These are phyloP conservation scores for Tolypocladium ovalisporum DNA, from an alignment of 2,329 filamentous ascomycete genomes.

Conservation along the genomic window DNA sequence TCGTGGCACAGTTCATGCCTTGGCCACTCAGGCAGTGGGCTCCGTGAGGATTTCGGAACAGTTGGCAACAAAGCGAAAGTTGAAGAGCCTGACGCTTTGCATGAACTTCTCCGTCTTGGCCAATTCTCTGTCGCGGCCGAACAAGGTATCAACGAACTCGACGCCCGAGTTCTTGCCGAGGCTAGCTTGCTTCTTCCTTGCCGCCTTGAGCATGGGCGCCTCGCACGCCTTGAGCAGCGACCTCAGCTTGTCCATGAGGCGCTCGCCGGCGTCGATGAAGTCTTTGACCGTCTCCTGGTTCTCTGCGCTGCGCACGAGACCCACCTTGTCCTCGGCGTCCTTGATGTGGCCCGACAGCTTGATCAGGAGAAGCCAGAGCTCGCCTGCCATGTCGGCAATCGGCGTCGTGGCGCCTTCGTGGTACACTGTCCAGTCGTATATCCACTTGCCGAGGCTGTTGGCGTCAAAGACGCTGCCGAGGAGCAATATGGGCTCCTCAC, in stretches of 20 bases:
- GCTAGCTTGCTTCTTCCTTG: conserved; percentile 54
- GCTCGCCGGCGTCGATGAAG: conserved; percentile 81
- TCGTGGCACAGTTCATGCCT: conserved; percentile 1
- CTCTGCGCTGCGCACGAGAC: conserved; percentile 60
- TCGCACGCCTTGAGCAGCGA: conserved; percentile 85
- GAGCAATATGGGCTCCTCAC: conserved; percentile 85
- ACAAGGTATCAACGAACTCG: conserved; percentile 94
- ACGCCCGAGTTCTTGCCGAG: conserved; percentile 88
- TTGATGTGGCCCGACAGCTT: conserved; percentile 91
- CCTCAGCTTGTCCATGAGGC: conserved; percentile 75
- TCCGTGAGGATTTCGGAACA: conserved; percentile 75
- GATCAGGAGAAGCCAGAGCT: conserved; percentile 91
- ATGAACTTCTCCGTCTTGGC: conserved; percentile 89
- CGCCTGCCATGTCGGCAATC: conserved; percentile 83
- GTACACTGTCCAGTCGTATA: conserved; percentile 98
- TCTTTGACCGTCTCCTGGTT: conserved; percentile 76
- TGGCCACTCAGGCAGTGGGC: conserved; percentile 37
- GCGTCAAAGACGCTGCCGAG: conserved; percentile 94
- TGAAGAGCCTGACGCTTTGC: conserved; percentile 79
- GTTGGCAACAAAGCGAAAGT: conserved; percentile 89
- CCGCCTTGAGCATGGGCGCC: conserved; percentile 85
- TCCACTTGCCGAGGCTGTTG: conserved; percentile 97
- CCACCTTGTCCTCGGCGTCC: conserved; percentile 69
- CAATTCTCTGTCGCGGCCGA: conserved; percentile 81
- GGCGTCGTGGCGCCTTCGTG: conserved; percentile 71